Conservation (phyloP, 345 rosid genomes). For the Triadica sebifera region DNA sequence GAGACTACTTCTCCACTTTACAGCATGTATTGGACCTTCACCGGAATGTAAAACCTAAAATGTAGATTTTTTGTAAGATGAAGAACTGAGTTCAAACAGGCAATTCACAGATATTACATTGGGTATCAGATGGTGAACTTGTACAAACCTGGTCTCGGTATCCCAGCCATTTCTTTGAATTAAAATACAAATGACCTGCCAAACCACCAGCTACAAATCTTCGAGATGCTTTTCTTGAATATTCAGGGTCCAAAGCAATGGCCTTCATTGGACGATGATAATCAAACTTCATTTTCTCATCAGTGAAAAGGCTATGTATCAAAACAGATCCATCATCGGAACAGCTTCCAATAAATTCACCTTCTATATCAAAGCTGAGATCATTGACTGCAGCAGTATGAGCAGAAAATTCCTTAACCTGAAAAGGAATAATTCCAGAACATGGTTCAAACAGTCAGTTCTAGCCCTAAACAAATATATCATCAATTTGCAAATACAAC, state of each 20-base stretch:
- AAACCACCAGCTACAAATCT: constrained; percentile 97
- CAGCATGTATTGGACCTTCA: constrained; percentile 96
- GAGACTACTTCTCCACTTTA: constrained; percentile 89
- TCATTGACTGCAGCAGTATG: constrained; percentile 92
- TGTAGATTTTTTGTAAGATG: constrained; percentile 1
- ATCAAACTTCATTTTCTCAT: constrained; percentile 82
- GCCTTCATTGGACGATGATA: constrained; percentile 99
- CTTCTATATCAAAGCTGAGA: constrained; percentile 86
- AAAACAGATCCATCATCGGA: constrained; percentile 96
- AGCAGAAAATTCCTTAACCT: constrained; percentile 79
- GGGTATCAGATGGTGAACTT: neutral
- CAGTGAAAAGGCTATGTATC: constrained; percentile 90
- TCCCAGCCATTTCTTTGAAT: constrained; percentile 91
- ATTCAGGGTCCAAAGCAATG: constrained; percentile 85
- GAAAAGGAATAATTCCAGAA: constrained; percentile 14
- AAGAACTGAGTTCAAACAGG: neutral
- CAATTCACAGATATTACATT: neutral
- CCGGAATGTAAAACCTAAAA: constrained; percentile 91
- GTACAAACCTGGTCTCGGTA: constrained; percentile 77
- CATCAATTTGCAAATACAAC: neutral
- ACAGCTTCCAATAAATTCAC: constrained; percentile 95
- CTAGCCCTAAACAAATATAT: neutral
- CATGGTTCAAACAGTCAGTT: constrained; percentile 14
- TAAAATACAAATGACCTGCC: constrained; percentile 86
- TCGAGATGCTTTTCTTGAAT: constrained; percentile 61